Conservation (phyloP, 768 basidiomycete species). For the Gloeostereum incarnatum region DNA sequence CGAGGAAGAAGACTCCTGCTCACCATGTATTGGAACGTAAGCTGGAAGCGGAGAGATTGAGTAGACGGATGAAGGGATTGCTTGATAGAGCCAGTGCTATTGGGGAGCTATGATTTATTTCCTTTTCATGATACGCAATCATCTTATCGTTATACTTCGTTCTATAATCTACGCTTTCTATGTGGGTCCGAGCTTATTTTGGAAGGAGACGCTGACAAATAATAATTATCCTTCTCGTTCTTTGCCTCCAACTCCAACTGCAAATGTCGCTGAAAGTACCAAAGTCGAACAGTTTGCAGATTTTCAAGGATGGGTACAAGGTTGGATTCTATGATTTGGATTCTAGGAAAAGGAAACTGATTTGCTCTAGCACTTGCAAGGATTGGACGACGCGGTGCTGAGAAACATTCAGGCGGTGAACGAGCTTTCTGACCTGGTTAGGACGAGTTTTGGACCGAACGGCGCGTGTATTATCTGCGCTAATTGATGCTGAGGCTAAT, state of each 20-base stretch:
- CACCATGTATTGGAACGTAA: slow-evolving; percentile 74
- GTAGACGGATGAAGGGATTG: slow-evolving; percentile 59
- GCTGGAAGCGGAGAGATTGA: slow-evolving; percentile 66
- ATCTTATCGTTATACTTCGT: too few species aligned
- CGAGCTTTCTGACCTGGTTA: slow-evolving; percentile 89
- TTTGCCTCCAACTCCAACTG: too few species aligned
- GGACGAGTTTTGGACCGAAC: slow-evolving; percentile 95
- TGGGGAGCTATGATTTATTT: slow-evolving; percentile 13
- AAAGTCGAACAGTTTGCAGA: slow-evolving; percentile 76
- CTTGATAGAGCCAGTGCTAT: slow-evolving; percentile 53
- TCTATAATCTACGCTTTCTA: too few species aligned
- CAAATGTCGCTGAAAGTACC: slow-evolving; percentile 94
- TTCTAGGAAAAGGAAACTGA: neutral
- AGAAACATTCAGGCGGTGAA: slow-evolving; percentile 95
- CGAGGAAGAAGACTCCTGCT: slow-evolving; percentile 71
- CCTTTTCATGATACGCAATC: too few species aligned
- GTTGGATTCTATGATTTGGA: slow-evolving; percentile 24
- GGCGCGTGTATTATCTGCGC: slow-evolving; percentile 40
- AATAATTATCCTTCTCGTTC: too few species aligned
- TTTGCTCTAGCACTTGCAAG: slow-evolving; percentile 56
- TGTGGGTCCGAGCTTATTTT: too few species aligned
- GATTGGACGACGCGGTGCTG: slow-evolving; percentile 94
- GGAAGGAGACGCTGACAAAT: too few species aligned
- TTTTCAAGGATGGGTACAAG: slow-evolving; percentile 98
- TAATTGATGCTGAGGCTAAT: neutral